Evolutionary conservation across 1,284 basidiomycete species (phyloP).

Genomic region (Ustilago loliicola): DNA sequence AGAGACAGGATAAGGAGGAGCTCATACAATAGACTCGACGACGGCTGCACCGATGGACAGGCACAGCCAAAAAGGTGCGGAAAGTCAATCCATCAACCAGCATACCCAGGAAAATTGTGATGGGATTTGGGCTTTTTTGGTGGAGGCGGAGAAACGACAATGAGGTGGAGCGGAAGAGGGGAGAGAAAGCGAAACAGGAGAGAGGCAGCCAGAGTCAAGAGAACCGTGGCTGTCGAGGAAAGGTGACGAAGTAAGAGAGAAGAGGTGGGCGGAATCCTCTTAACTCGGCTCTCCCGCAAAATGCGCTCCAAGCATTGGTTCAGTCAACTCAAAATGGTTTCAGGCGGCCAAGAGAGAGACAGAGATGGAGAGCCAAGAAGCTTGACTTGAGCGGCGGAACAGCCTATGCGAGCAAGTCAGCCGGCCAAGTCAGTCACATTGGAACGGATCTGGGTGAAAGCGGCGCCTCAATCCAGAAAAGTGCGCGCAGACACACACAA

Average conservation of each 20-base stretch:
- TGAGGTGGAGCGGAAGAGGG: constrained; percentile 1
- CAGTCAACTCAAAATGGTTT: constrained; percentile 4
- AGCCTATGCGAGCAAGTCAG: constrained; percentile 1
- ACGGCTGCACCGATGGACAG: constrained; percentile 16
- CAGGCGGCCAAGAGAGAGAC: not conserved
- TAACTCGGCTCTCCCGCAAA: not conserved
- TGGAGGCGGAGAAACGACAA: constrained; percentile 20
- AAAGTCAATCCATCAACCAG: constrained; percentile 7
- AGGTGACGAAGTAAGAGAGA: not conserved
- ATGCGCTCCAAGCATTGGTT: not conserved
- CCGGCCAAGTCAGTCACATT: not conserved
- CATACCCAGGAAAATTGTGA: not conserved
- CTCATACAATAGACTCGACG: not conserved
- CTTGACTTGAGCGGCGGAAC: not conserved
- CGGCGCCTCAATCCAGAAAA: constrained; percentile 4
- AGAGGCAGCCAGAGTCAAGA: not conserved
- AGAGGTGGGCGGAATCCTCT: not conserved
- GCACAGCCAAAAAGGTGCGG: constrained; percentile 19
- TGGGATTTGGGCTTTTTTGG: not conserved
- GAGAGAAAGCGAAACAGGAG: not conserved
- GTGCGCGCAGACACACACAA: not conserved
- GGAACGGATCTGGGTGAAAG: not conserved
- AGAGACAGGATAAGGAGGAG: not conserved
- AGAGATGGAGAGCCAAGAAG: not conserved
- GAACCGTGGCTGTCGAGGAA: not conserved